Percentiles rank a stretch among this genome's conserved stretches.
These are phyloP conservation scores for Gnomoniopsis sp. DNA, from an alignment of 2,329 filamentous ascomycete species.

Conservation along the genomic window DNA sequence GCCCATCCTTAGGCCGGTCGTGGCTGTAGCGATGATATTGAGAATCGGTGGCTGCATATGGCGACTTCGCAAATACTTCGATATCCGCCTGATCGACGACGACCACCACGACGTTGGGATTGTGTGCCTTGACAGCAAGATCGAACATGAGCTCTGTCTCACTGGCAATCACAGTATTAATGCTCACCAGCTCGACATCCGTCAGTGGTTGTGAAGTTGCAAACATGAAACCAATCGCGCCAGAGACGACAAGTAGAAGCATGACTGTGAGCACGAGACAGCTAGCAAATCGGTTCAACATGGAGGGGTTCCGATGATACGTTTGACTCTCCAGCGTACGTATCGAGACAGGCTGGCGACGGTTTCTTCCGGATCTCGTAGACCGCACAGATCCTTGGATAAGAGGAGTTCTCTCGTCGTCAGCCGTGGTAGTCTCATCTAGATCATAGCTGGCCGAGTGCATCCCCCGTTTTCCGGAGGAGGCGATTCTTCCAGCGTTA, in stretches of 20 bases:
- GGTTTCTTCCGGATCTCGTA: constrained; percentile 52
- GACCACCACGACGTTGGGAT: constrained; percentile 89
- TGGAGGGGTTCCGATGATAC: constrained; percentile 58
- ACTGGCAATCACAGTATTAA: constrained; percentile 87
- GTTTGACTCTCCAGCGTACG: constrained; percentile 73
- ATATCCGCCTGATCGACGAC: constrained; percentile 83
- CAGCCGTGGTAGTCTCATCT: constrained; percentile 73
- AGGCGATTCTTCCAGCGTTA: constrained; percentile 27
- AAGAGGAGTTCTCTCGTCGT: constrained; percentile 80
- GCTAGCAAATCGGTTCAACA: constrained; percentile 74
- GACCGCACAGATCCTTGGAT: constrained; percentile 60
- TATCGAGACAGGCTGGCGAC: constrained; percentile 51
- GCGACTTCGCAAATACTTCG: constrained; percentile 92
- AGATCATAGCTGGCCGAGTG: constrained; percentile 72
- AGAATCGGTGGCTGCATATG: constrained; percentile 70
- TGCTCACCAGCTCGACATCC: constrained; percentile 72
- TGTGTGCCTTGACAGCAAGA: constrained; percentile 80
- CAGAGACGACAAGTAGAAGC: constrained; percentile 77
- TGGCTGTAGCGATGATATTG: neutral
- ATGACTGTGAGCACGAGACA: constrained; percentile 82
- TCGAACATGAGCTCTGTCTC: constrained; percentile 96
- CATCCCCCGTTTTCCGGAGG: constrained; percentile 47
- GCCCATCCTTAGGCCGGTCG: constrained; percentile 49
- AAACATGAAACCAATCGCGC: constrained; percentile 83
- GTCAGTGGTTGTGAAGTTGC: constrained; percentile 85